Evolutionary conservation across 305 asterid genomes (phyloP).

Genomic region (Lippia alba): DNA sequence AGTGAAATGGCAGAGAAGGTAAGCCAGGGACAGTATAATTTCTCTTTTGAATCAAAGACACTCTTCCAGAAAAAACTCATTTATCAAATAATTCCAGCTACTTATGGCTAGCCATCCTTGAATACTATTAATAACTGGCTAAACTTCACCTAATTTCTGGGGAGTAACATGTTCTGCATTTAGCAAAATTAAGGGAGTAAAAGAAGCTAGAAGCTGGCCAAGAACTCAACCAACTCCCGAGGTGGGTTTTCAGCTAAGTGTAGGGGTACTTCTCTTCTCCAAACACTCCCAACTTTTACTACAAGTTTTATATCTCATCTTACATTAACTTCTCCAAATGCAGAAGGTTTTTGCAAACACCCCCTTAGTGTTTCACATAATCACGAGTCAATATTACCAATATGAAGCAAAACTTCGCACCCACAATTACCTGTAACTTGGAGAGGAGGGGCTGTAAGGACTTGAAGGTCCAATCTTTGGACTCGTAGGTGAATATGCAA

Average conservation of each 20-base stretch:
- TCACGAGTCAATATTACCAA: background rate
- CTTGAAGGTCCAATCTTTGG: slow-evolving; percentile 85
- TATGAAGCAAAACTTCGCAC: slow-evolving; percentile 5
- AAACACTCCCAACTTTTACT: too few species aligned
- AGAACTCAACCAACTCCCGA: too few species aligned
- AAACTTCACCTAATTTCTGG: background rate
- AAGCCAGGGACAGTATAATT: background rate
- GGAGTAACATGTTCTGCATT: too few species aligned
- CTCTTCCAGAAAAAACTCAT: slow-evolving; percentile 11
- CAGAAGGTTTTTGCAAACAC: too few species aligned
- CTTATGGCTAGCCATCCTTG: slow-evolving; percentile 7
- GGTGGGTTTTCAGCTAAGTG: too few species aligned
- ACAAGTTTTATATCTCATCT: too few species aligned
- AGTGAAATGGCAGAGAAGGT: background rate
- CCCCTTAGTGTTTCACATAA: background rate
- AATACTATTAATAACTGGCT: background rate
- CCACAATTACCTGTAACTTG: slow-evolving; percentile 80
- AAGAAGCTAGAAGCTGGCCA: too few species aligned
- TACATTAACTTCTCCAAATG: too few species aligned
- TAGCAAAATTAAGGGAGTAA: too few species aligned
- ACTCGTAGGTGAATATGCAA: slow-evolving; percentile 89
- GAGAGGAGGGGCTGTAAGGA: slow-evolving; percentile 95
- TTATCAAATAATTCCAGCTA: background rate
- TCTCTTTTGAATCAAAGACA: slow-evolving; percentile 6
- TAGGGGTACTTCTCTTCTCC: too few species aligned